Percentiles rank a stretch among this genome's conserved stretches.
Conservation (phyloP, 2,329 filamentous ascomycete genomes). For the Diaporthe batatas region DNA sequence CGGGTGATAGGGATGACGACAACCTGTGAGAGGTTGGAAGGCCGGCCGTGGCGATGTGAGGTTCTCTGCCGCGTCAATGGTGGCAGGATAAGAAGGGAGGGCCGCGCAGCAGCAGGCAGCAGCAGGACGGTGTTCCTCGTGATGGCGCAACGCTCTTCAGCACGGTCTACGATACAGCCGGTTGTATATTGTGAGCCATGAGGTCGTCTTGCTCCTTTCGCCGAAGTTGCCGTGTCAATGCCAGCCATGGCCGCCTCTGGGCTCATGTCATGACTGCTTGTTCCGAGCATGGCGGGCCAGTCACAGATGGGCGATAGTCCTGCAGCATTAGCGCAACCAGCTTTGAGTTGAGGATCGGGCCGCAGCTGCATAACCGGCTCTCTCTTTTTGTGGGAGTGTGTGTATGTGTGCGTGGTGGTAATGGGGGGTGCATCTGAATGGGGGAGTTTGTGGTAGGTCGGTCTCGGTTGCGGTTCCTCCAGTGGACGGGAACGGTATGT, state of each 20-base stretch:
- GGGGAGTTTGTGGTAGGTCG: no score
- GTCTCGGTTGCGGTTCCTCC: no score
- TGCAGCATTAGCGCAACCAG: slow-evolving; percentile 1
- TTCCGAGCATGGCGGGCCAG: background rate
- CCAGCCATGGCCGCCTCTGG: background rate
- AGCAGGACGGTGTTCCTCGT: no score
- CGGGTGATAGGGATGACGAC: slow-evolving; percentile 55
- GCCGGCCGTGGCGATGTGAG: background rate
- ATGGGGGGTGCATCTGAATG: no score
- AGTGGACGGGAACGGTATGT: background rate
- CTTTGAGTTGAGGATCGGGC: slow-evolving; percentile 15
- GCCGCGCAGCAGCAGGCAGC: background rate
- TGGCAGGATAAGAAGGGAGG: background rate
- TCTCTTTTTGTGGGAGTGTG: background rate
- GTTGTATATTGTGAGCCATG: no score
- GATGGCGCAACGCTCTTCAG: background rate
- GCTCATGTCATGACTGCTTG: background rate
- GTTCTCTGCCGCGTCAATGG: background rate
- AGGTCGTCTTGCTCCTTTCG: background rate
- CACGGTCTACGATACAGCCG: background rate
- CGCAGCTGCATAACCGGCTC: background rate
- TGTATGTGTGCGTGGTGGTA: no score
- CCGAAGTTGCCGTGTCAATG: no score
- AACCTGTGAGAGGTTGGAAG: slow-evolving; percentile 41
- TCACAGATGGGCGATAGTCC: slow-evolving; percentile 16